Percentiles rank a stretch among this genome's conserved stretches.
These are phyloP conservation scores for Coemansia sp. DNA, from an alignment of 192 early-diverging fungal genomes.

Conservation along the genomic window DNA sequence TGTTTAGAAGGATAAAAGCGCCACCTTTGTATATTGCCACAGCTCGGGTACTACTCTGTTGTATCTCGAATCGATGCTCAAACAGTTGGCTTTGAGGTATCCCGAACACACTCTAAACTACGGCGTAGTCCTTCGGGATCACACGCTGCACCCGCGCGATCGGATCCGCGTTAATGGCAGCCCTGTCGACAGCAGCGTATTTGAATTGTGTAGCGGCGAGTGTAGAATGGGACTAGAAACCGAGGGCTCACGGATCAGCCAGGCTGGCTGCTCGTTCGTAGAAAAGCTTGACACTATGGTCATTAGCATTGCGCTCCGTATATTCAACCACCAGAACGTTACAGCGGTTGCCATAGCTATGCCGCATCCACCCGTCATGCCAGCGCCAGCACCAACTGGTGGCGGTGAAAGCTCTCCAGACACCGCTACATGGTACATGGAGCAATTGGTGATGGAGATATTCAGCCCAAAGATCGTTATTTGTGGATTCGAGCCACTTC, in stretches of 20 bases:
- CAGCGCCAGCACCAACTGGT: not conserved
- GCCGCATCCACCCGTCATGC: not conserved
- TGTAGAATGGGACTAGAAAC: conserved; percentile 5
- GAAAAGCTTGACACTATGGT: conserved; percentile 20
- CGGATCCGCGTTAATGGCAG: conserved; percentile 35
- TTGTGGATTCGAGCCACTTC: conserved; percentile 44
- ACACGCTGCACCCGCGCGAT: conserved; percentile 16
- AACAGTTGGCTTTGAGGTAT: conserved; percentile 19
- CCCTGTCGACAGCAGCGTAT: conserved; percentile 14
- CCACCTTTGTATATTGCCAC: conserved; percentile 24
- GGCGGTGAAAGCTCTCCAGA: not conserved
- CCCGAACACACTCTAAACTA: conserved; percentile 22
- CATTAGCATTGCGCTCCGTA: conserved; percentile 28
- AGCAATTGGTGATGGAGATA: conserved; percentile 29
- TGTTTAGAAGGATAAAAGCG: conserved; percentile 28
- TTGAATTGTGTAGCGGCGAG: conserved; percentile 23
- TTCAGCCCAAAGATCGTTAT: conserved; percentile 25
- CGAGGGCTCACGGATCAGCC: conserved; percentile 7
- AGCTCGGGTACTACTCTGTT: conserved; percentile 21
- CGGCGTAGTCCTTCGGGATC: conserved; percentile 31
- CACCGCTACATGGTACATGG: conserved; percentile 3
- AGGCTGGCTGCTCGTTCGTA: not conserved
- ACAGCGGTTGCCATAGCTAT: conserved; percentile 25
- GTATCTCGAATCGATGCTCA: conserved; percentile 47
- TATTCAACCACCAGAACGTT: conserved; percentile 30